Evolutionary conservation across 345 rosid species (phyloP).

Genomic region (Geranium brycei): DNA sequence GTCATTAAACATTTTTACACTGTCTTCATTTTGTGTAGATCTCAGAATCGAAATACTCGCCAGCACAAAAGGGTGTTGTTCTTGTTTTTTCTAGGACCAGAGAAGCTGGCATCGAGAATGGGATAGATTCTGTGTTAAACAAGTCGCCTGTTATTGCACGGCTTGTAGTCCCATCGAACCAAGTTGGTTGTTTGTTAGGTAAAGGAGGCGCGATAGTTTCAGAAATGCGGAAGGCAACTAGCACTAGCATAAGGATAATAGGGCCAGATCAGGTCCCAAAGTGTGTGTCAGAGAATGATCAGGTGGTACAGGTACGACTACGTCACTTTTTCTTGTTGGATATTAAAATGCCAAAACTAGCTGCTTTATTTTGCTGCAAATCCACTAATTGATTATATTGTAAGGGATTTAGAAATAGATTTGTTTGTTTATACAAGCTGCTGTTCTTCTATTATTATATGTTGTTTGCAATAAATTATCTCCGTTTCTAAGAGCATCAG

Average conservation of each 20-base stretch:
- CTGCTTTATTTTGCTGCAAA: background rate
- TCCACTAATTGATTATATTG: no score
- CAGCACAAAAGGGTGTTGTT: constrained; percentile 62
- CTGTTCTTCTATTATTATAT: background rate
- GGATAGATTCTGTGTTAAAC: constrained; percentile 30
- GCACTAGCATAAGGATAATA: constrained; percentile 43
- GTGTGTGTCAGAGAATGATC: constrained; percentile 53
- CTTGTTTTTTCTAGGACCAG: constrained; percentile 58
- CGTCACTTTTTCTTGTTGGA: constrained; percentile 2
- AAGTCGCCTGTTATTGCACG: constrained; percentile 48
- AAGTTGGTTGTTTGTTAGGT: constrained; percentile 81
- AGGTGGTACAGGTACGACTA: constrained; percentile 64
- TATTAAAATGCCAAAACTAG: background rate
- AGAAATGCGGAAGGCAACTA: constrained; percentile 62
- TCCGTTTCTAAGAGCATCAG: background rate
- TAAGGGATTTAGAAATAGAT: no score
- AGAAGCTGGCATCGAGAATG: constrained; percentile 49
- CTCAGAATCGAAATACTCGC: constrained; percentile 44
- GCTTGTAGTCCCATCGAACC: constrained; percentile 57
- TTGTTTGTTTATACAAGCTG: background rate
- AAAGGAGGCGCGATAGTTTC: constrained; percentile 67
- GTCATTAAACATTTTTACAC: constrained; percentile 10
- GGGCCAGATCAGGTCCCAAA: constrained; percentile 47
- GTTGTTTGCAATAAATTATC: background rate
- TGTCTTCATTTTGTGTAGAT: constrained; percentile 40